Evolutionary conservation across 2,329 filamentous ascomycete genomes (phyloP).

Genomic region (Paracamarosporium sp.): DNA sequence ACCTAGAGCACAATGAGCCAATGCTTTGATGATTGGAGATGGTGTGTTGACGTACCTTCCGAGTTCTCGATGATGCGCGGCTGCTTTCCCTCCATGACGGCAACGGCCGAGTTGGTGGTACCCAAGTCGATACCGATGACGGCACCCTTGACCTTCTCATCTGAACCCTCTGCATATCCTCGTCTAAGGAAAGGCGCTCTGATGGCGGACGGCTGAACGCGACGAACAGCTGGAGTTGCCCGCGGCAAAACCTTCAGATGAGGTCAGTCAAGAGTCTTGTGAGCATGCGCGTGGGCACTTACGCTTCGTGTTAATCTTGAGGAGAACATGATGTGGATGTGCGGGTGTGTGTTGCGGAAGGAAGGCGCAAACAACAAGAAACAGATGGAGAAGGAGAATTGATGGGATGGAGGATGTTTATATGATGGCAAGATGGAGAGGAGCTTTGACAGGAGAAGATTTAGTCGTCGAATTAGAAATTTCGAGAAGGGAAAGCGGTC

Average conservation of each 20-base stretch:
- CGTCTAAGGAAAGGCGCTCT: conserved; percentile 76
- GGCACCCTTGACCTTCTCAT: conserved; percentile 87
- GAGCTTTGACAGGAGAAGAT: conserved; percentile 35
- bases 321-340: conserved; percentile 46
- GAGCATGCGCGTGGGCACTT: conserved; percentile 25
- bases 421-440: conserved; percentile 34
- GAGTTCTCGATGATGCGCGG: conserved; percentile 98
- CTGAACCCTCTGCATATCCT: conserved; percentile 74
- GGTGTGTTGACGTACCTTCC: conserved; percentile 69
- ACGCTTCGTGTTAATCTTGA: conserved; percentile 51
- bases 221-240: conserved; percentile 72
- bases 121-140: conserved; percentile 99
- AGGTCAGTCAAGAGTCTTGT: conserved; percentile 29
- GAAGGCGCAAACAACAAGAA: conserved; percentile 35
- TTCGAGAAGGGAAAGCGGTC: conserved; percentile 23
- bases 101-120: conserved; percentile 97
- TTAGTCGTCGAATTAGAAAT: conserved; percentile 26
- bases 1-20: conserved; percentile 57
- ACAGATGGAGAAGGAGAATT: conserved; percentile 18
- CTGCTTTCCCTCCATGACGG: conserved; percentile 95
- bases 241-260: conserved; percentile 68
- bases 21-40: conserved; percentile 7
- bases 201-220: conserved; percentile 65
- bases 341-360: conserved; percentile 34
- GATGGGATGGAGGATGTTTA: conserved; percentile 26